A percentile compares a stretch with the other conserved stretches of the same genome.
These are phyloP conservation scores for Pueraria montana DNA, from an alignment of 306 rosid genomes.

Conservation along the genomic window DNA sequence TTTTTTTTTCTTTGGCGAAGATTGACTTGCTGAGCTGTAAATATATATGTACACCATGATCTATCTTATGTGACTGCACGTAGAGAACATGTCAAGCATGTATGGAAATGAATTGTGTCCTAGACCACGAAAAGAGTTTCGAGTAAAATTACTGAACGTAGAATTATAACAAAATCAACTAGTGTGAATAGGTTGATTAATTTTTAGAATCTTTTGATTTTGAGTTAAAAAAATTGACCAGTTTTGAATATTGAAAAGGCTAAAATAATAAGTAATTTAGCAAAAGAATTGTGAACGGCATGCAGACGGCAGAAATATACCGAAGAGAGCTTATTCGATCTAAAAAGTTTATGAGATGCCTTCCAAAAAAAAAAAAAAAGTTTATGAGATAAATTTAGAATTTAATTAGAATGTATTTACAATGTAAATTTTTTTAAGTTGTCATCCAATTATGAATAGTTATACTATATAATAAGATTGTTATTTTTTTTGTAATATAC, in stretches of 20 bases:
- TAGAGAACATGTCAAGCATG: constrained; percentile 44
- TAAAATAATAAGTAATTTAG: not conserved
- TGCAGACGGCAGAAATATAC: not conserved
- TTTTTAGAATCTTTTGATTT: not conserved
- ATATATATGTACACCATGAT: not conserved
- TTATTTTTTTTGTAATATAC: no score
- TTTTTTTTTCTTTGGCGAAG: not conserved
- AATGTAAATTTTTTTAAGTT: no score
- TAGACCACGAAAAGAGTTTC: not conserved
- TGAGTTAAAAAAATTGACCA: not conserved
- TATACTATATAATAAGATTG: no score
- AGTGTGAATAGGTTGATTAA: not conserved
- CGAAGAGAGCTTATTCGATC: no score
- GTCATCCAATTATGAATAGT: no score
- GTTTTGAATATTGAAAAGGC: not conserved
- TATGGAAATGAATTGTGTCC: not conserved
- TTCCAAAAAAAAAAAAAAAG: no score
- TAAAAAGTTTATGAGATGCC: no score
- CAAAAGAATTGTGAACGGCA: not conserved
- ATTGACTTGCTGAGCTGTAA: not conserved
- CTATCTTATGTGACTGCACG: constrained; percentile 33
- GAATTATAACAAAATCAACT: not conserved
- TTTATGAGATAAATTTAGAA: no score
- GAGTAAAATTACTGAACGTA: not conserved
- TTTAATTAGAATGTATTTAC: no score